Evolutionary conservation across 2,329 filamentous ascomycete genomes (phyloP), one percentile per base, ranked within the genome.

Genomic region (Epichloe elymi): DNA sequence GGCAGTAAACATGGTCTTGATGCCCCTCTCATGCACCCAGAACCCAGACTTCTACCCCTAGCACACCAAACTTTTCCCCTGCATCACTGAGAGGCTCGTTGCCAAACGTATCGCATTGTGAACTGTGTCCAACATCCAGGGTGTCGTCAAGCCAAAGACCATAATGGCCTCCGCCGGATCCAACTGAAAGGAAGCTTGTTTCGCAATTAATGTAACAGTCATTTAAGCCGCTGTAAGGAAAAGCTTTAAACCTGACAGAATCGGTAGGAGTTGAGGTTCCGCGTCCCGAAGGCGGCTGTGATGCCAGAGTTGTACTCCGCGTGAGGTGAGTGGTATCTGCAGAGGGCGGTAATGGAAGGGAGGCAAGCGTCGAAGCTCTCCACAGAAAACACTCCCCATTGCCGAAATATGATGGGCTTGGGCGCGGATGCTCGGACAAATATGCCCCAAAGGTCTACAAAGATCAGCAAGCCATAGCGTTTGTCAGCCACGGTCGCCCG

Each of bases 121-220:
- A 82, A 61, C 88, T 95, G 49, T 95, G 80, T 3, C 93, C 93
- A 52, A 84, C 79, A 56, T 91, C 86, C 44, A 97, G 79, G 17
- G 80, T 80, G 58, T 91, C 85, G 64, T 96, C 88, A 12, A 98
- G 75, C 93, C 93, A 97, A 5, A 98, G 72, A 2, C 93, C 93
- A 65, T 93, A 97, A 60, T 86, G 86, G 0, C 93, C 91, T 59
- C 95, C 89, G 42, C 76, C 88, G 51, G 88, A 91, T 11, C 93
- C 93, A 19, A 97, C 76, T 61, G 86, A 93, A 14, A 98, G 68
- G 64, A 86, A 97, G 23, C 83, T 79, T 3, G 80, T 74, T 68
- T 97, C 89, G 68, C 91, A 97, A 61, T 94, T 86, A 58, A 97
- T 93, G 72, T 91, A 88, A 65, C 95, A 98, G 67, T 97, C 93